Evolutionary conservation across 805 yeast species (phyloP).

Genomic region (Metschnikowia arizonensis): DNA sequence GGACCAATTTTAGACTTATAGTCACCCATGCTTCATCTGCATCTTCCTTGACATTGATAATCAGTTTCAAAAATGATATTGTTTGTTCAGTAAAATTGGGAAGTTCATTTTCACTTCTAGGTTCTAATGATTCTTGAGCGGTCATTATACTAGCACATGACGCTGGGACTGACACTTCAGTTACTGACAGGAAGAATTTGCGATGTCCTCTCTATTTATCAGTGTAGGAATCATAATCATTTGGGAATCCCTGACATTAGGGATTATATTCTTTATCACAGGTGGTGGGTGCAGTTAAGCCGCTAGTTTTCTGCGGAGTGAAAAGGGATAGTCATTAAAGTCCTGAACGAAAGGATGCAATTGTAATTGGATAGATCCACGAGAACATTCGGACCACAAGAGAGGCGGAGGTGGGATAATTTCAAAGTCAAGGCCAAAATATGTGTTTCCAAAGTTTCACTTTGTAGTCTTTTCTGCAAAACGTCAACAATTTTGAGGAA

Average conservation of each 20-base stretch:
- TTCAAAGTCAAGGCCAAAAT: conserved; percentile 7
- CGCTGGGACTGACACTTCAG: neutral
- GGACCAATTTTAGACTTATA: neutral
- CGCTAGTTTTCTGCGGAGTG: too few relatives aligned
- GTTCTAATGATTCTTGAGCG: neutral
- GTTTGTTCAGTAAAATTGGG: neutral
- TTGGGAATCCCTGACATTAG: neutral
- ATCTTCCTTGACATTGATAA: neutral
- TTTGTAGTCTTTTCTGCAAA: conserved; percentile 5
- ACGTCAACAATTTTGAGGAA: conserved; percentile 12
- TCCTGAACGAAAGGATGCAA: conserved; percentile 1
- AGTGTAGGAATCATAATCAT: neutral
- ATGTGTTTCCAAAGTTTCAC: neutral
- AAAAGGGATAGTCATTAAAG: neutral
- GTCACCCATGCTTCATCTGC: neutral
- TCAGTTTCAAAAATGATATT: conserved; percentile 1
- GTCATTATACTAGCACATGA: neutral
- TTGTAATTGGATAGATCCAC: neutral
- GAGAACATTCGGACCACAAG: neutral
- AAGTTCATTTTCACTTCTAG: neutral
- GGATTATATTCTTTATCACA: neutral
- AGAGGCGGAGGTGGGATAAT: neutral
- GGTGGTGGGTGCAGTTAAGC: neutral
- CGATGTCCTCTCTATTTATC: neutral
- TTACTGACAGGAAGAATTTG: neutral